Evolutionary conservation across 345 rosid species (phyloP), one percentile per base, ranked within the genome.

Genomic region (Clarkia xantiana): DNA sequence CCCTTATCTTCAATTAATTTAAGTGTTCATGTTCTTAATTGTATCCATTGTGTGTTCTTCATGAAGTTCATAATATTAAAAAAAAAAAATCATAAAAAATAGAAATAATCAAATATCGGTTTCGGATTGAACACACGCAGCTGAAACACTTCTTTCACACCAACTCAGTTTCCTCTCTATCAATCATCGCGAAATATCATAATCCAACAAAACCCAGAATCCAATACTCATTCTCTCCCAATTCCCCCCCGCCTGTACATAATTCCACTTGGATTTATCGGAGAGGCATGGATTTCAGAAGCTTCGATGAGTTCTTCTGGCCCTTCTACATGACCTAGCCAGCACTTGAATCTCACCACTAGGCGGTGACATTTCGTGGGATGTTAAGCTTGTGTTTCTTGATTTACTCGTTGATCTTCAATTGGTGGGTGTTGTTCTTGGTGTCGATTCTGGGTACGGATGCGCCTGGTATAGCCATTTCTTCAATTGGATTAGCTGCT

Each of bases 391-490:
- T 67, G 23, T 29, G 73, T 2, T 65, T 66, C n/a, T 44, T 86
- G 62, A 7, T 76, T 3, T 70, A 68, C 57, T 75, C 96, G 15
- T 8, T 84, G 52, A 11, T 73, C 58, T 76, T 81, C 59, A 81
- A 65, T 61, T 39, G 70, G 70, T 77, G 93, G 83, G 49, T 71
- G 53, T 6, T 90, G 58, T 20, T 76, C 8, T 57, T 75, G 23
- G 94, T 78, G 66, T 96, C 96, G 10, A 13, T 83, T 39, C 66
- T 50, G 94, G 96, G 11, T 83, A 91, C 57, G 98, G 93, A 8
- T 64, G 64, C 52, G 97, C 89, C 11, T 86, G 97, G 96, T 86
- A 79, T 63, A 83, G 96, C 71, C 96, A 91, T 67, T 86, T 91
- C 76, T 86, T 83, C 70, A n/a, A n/a, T n/a, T n/a, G n/a, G n/a